Conservation (phyloP, 2,329 filamentous ascomycete genomes). For the Zasmidium cellare region DNA sequence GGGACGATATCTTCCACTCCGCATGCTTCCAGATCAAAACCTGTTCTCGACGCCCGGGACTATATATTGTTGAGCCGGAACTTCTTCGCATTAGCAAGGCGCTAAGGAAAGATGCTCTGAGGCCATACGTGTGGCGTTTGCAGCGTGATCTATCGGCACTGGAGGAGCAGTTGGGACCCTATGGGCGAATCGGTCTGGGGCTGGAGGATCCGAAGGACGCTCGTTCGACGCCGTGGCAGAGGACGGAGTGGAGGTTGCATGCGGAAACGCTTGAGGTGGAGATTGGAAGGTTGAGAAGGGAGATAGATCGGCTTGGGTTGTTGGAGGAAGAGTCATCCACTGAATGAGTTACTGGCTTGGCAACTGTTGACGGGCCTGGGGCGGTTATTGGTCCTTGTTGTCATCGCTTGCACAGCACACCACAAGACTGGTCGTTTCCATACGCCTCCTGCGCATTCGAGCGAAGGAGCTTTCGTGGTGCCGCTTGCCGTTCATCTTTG, state of each 20-base stretch:
- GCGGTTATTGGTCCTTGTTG: too few relatives aligned
- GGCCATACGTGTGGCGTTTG: background rate
- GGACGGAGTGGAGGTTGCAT: background rate
- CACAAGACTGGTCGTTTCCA: too few relatives aligned
- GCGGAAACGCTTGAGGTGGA: background rate
- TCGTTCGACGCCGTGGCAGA: background rate
- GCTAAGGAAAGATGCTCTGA: background rate
- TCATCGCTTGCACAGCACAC: too few relatives aligned
- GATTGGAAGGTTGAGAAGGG: background rate
- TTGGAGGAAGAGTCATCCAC: background rate
- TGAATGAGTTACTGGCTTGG: background rate
- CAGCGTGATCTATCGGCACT: background rate
- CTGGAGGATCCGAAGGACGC: background rate
- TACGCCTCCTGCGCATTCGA: too few relatives aligned
- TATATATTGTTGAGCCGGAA: background rate
- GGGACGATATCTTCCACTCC: too few relatives aligned
- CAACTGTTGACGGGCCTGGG: background rate
- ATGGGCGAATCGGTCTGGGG: background rate
- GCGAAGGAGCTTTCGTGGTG: too few relatives aligned
- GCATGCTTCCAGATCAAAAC: too few relatives aligned
- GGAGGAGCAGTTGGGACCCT: background rate
- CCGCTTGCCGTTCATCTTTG: too few relatives aligned
- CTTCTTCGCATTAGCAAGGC: background rate
- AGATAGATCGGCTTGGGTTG: background rate
- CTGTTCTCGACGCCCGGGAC: too few relatives aligned